phyloP scores from a whole-genome alignment of 371 early-diverging fungal genomes.

The Mucor plumbeus region DNA sequence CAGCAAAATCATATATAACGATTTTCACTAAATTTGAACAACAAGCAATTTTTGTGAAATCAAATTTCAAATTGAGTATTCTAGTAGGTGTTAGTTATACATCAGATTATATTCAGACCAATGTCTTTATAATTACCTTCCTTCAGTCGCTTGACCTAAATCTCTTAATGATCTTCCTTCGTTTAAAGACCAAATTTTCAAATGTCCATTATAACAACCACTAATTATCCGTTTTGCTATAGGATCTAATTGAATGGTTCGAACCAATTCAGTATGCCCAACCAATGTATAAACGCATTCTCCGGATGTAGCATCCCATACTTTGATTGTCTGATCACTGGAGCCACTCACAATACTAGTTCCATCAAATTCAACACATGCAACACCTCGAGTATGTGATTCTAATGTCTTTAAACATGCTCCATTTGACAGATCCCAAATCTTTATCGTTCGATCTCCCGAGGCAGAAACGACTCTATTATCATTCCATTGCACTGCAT shows the following conservation, averaged over 20 bases:
- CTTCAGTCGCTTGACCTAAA: constrained; percentile 65
- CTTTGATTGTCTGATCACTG: constrained; percentile 91
- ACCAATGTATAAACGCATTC: constrained; percentile 46
- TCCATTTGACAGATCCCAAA: constrained; percentile 77
- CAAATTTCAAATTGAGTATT: constrained; percentile 87
- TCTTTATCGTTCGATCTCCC: constrained; percentile 80
- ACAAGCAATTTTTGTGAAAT: constrained; percentile 79
- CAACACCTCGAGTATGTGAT: constrained; percentile 82
- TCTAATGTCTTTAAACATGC: constrained; percentile 57
- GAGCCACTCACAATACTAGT: constrained; percentile 91
- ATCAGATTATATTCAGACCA: neutral
- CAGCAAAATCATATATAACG: constrained; percentile 80
- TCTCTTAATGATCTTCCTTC: constrained; percentile 53
- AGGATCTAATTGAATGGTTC: constrained; percentile 65
- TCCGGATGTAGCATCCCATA: constrained; percentile 85
- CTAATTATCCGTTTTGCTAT: constrained; percentile 67
- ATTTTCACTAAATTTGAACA: constrained; percentile 80
- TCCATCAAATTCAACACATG: constrained; percentile 96
- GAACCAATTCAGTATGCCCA: constrained; percentile 81
- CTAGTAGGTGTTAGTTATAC: constrained; percentile 35
- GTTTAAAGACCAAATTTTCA: constrained; percentile 84
- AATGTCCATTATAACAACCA: constrained; percentile 84
- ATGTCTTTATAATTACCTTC: constrained; percentile 45
- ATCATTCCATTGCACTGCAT: constrained; percentile 72
- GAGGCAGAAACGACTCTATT: constrained; percentile 74